Evolutionary conservation across 192 early-diverging fungal genomes (phyloP).

Genomic region (Coemansia sp.): DNA sequence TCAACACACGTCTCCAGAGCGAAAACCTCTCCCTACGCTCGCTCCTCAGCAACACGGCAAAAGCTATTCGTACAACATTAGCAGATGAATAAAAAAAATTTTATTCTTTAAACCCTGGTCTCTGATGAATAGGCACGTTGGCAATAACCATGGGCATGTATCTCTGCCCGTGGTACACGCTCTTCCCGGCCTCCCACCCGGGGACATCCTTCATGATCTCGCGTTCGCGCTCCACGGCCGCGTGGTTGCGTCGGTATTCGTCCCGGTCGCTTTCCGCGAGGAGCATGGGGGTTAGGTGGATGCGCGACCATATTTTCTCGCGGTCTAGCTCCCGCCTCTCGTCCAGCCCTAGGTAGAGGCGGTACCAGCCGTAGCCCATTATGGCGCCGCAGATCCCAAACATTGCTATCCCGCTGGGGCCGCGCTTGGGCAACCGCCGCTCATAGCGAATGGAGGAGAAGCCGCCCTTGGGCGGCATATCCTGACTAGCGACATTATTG

Average conservation of each 20-base stretch:
- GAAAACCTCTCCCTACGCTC: constrained; percentile 32
- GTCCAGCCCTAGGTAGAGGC: constrained; percentile 40
- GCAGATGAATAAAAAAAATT: too few relatives aligned
- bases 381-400: constrained; percentile 71
- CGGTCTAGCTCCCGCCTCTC: constrained; percentile 77
- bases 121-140: constrained; percentile 48
- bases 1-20: constrained; percentile 24
- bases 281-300: constrained; percentile 86
- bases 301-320: constrained; percentile 91
- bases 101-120: constrained; percentile 38
- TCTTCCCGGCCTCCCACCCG: constrained; percentile 74
- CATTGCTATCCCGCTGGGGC: constrained; percentile 85
- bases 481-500: constrained; percentile 19
- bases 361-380: constrained; percentile 82
- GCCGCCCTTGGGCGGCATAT: constrained; percentile 49
- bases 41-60: constrained; percentile 24
- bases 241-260: constrained; percentile 74
- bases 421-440: constrained; percentile 83
- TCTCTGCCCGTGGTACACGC: constrained; percentile 87
- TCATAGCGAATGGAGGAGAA: constrained; percentile 86
- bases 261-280: constrained; percentile 95
- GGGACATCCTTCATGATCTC: constrained; percentile 85
- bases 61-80: constrained; percentile 21
- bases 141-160: constrained; percentile 61
- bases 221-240: constrained; percentile 69